Base-by-base conservation (phyloP, 164 flowering plant species). In the Chimonanthus salicifolius region DNA sequence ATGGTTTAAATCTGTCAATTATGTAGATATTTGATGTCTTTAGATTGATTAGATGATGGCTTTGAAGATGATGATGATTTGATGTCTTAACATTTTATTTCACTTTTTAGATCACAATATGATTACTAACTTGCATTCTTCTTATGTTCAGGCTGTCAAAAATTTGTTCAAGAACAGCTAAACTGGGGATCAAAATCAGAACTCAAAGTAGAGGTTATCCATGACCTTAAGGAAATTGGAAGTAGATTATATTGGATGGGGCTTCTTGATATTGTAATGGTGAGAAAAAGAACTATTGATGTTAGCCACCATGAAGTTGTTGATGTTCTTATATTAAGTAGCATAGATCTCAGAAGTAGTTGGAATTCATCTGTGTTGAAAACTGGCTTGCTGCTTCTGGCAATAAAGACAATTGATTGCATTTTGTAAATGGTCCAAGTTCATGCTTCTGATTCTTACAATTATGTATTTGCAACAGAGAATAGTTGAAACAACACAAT, bases 181-280 rank as follows among this genome's bases (percentile, higher is more conserved):
- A 89, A 87, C 74, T 95, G 98, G 98, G 92, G 90, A 20, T 83
- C 97, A 68, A 95, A 92, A 73, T 78, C 91, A 67, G 94, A 94
- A 79, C 87, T 93, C 58, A 93, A 87, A 83, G 71, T 84, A 58
- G 97, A 93, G 79, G 89, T 88, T 79, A 89, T 95, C 71, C 87
- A 81, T 72, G 98, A 92, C 62, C 87, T 92, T 69, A 93, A 95
- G 84, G 99, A 95, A 83, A 88, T 95, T 73, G 99, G 99, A 74
- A 93, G 97, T 75, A 85, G 87, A 45, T 76, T 95, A 67, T 92
- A 88, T 75, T 89, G 84, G 90, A 90, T 95, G 92, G 93, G 96
- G 48, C 88, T 95, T 74, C 90, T 95, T 76, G 99, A 95, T 82
- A 90, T 88, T 85, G 98, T 90, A 5, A 71, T 95, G 92, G 99